Conservation (phyloP, 2,329 filamentous ascomycete genomes). For the Venturia asperata region DNA sequence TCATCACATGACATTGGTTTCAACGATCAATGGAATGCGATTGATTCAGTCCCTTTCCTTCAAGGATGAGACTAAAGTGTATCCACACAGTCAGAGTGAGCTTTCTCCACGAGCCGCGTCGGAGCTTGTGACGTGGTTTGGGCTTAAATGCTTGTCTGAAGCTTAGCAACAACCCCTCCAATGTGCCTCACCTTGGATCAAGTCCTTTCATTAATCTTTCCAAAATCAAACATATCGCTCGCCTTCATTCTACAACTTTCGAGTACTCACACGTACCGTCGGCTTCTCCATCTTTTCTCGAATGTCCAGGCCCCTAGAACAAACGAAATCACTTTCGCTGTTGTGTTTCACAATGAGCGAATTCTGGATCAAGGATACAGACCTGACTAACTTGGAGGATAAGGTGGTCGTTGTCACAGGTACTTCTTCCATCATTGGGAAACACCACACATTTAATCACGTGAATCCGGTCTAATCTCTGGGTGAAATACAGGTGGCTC, state of each 20-base stretch:
- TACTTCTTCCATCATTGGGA: neutral
- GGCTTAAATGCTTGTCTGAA: neutral
- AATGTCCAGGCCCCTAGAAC: too few relatives aligned
- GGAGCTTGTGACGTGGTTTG: neutral
- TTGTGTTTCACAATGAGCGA: neutral
- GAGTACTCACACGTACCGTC: neutral
- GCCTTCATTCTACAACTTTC: neutral
- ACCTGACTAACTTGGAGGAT: constrained; percentile 16
- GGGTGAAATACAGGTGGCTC: constrained; percentile 40
- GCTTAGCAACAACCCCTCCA: neutral
- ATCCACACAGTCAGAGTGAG: neutral
- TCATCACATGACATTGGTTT: too few relatives aligned
- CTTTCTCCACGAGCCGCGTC: neutral
- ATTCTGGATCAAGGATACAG: constrained; percentile 17
- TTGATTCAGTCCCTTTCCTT: neutral
- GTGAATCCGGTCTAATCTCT: neutral
- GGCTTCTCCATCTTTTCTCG: neutral
- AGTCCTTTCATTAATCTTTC: neutral
- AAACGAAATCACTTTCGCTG: neutral
- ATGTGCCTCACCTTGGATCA: neutral
- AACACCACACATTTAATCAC: neutral
- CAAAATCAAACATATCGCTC: neutral
- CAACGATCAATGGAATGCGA: too few relatives aligned
- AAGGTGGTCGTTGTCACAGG: constrained; percentile 19
- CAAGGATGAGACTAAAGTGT: neutral